These are phyloP conservation scores for Silene coronaria DNA, from an alignment of 179 eudicot species.

Conservation along the genomic window DNA sequence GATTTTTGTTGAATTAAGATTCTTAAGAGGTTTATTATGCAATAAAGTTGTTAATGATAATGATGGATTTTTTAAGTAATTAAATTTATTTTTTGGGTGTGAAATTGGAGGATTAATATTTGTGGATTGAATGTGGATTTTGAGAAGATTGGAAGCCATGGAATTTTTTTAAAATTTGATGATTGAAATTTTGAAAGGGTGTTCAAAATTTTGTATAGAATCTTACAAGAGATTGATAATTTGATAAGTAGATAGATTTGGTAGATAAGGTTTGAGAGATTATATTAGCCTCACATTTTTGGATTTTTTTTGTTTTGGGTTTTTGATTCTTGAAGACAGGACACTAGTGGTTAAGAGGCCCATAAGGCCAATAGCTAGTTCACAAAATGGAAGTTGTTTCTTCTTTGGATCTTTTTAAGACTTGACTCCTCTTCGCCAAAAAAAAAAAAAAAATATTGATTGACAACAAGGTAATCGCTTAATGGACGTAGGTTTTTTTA, in stretches of 20 bases:
- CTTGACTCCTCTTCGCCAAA: too few species aligned
- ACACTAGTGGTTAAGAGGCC: not conserved
- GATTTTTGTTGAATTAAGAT: conserved; percentile 16
- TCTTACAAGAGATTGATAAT: not conserved
- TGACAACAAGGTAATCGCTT: too few species aligned
- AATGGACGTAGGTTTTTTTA: too few species aligned
- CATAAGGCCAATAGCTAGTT: too few species aligned
- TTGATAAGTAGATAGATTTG: not conserved
- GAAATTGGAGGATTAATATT: conserved; percentile 19
- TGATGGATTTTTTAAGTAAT: conserved; percentile 15
- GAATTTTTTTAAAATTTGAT: not conserved
- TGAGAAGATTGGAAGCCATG: conserved; percentile 45
- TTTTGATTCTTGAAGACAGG: not conserved
- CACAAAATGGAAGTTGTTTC: too few species aligned
- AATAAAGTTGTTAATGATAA: conserved; percentile 8
- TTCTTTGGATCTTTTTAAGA: too few species aligned
- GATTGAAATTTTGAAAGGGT: conserved; percentile 1
- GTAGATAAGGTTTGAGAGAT: conserved; percentile 29
- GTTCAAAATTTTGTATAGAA: not conserved
- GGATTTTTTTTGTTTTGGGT: not conserved
- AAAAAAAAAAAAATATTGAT: too few species aligned
- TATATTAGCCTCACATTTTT: conserved; percentile 24
- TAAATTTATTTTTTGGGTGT: conserved; percentile 21
- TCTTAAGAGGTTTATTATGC: conserved; percentile 21
- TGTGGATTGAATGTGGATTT: conserved; percentile 35